These are phyloP conservation scores for Mucuna pruriens DNA, from an alignment of 306 rosid species.

Conservation along the genomic window DNA sequence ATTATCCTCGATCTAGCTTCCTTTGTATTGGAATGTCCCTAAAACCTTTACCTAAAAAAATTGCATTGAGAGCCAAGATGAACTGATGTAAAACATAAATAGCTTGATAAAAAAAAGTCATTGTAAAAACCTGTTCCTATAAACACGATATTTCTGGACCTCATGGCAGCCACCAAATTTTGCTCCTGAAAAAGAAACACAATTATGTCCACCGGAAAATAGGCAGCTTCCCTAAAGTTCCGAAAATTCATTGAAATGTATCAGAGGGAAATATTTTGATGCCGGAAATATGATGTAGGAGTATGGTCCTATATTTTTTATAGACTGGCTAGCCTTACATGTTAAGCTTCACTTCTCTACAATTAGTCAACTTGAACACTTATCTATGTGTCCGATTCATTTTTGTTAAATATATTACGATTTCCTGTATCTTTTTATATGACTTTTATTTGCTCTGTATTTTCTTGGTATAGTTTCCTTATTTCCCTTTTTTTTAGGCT, in stretches of 20 bases:
- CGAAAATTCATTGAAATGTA: neutral
- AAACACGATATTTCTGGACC: slow-evolving; percentile 75
- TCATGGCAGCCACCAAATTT: slow-evolving; percentile 85
- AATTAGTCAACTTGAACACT: slow-evolving; percentile 9
- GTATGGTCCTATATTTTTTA: neutral
- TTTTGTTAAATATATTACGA: too few relatives aligned
- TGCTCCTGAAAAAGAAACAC: slow-evolving; percentile 67
- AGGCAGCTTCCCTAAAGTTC: slow-evolving; percentile 16
- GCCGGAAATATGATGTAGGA: slow-evolving; percentile 5
- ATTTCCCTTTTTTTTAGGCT: too few relatives aligned
- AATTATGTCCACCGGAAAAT: slow-evolving; percentile 11
- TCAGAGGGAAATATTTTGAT: neutral
- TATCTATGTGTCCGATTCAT: neutral
- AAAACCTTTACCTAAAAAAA: neutral
- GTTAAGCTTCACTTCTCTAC: slow-evolving; percentile 11
- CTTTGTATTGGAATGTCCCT: neutral
- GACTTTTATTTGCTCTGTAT: too few relatives aligned
- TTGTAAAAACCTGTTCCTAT: slow-evolving; percentile 71
- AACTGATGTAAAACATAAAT: slow-evolving; percentile 10
- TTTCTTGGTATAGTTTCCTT: too few relatives aligned
- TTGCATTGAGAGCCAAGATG: slow-evolving; percentile 10
- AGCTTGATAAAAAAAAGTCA: slow-evolving; percentile 12
- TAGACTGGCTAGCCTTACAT: slow-evolving; percentile 4
- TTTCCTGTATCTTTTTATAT: too few relatives aligned
- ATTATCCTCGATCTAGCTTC: slow-evolving; percentile 1